phyloP scores from a whole-genome alignment of 371 early-diverging fungal genomes.

The Mortierella sp. region DNA sequence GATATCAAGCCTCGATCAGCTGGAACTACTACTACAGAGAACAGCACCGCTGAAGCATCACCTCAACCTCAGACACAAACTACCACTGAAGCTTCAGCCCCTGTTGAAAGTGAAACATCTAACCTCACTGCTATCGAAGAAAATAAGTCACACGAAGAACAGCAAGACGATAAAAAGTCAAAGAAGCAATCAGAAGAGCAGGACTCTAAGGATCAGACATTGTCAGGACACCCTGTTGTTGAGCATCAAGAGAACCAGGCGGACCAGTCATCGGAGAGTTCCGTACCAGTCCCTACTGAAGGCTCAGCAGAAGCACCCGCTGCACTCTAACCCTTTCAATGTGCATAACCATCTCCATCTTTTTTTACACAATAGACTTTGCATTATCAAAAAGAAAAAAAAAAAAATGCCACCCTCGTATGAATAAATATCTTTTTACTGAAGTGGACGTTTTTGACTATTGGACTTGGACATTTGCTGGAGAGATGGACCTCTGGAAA shows the following conservation, averaged over 20 bases:
- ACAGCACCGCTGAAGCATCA: constrained; percentile 36
- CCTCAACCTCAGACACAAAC: constrained; percentile 29
- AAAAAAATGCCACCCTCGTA: not conserved
- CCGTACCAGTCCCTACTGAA: not conserved
- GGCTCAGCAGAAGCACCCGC: constrained; percentile 16
- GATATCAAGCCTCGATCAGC: constrained; percentile 59
- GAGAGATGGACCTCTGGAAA: constrained; percentile 2
- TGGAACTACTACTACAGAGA: constrained; percentile 22
- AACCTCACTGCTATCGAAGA: not conserved
- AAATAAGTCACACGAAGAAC: not conserved
- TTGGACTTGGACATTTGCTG: constrained; percentile 4
- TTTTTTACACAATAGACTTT: constrained; percentile 10
- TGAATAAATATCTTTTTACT: constrained; percentile 27
- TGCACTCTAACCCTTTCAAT: constrained; percentile 5
- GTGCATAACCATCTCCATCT: constrained; percentile 11
- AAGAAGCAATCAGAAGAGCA: not conserved
- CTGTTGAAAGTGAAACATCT: constrained; percentile 13
- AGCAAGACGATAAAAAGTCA: not conserved
- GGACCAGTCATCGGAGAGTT: not conserved
- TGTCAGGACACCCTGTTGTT: not conserved
- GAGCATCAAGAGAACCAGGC: constrained; percentile 5
- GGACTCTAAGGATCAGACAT: not conserved
- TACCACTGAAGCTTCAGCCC: constrained; percentile 19
- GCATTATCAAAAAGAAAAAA: not conserved
- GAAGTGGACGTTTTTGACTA: constrained; percentile 9